Conservation (phyloP, 441 rosid genomes). For the Arabidopsis hybrid region DNA sequence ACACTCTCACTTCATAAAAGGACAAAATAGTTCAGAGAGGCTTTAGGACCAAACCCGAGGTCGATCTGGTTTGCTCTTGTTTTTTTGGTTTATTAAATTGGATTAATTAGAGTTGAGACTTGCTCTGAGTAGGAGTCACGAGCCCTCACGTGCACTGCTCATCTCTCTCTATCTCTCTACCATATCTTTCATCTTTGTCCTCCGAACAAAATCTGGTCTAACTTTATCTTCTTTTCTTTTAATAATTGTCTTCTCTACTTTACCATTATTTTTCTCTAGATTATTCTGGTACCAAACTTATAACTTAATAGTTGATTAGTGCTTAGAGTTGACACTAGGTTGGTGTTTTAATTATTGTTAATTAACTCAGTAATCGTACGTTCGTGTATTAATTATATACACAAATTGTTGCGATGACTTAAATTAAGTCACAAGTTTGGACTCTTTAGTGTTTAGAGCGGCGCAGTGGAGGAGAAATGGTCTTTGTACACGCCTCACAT, state of each 20-base stretch:
- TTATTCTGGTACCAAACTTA: neutral
- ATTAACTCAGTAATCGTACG: constrained; percentile 9
- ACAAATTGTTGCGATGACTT: too few relatives aligned
- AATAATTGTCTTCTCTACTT: constrained; percentile 21
- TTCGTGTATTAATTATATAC: constrained; percentile 25
- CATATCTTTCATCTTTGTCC: constrained; percentile 43
- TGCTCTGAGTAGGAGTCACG: constrained; percentile 45
- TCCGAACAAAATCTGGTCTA: constrained; percentile 37
- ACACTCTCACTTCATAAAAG: constrained; percentile 31
- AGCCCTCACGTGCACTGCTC: constrained; percentile 45
- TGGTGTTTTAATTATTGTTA: neutral
- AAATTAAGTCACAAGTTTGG: constrained; percentile 4
- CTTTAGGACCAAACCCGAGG: constrained; percentile 44
- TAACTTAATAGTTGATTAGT: constrained; percentile 1
- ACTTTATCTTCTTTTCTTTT: constrained; percentile 12
- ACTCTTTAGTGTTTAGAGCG: constrained; percentile 34
- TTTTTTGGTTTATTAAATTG: constrained; percentile 24
- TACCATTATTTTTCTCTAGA: neutral
- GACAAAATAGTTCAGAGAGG: constrained; percentile 45
- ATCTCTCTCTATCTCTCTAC: constrained; percentile 16
- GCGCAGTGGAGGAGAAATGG: constrained; percentile 44
- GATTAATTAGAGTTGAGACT: constrained; percentile 19
- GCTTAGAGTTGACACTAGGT: constrained; percentile 34
- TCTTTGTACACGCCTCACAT: constrained; percentile 40
- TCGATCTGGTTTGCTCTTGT: constrained; percentile 39